Conservation (phyloP, 805 yeast species). For the Cyberlindnera maritima region DNA sequence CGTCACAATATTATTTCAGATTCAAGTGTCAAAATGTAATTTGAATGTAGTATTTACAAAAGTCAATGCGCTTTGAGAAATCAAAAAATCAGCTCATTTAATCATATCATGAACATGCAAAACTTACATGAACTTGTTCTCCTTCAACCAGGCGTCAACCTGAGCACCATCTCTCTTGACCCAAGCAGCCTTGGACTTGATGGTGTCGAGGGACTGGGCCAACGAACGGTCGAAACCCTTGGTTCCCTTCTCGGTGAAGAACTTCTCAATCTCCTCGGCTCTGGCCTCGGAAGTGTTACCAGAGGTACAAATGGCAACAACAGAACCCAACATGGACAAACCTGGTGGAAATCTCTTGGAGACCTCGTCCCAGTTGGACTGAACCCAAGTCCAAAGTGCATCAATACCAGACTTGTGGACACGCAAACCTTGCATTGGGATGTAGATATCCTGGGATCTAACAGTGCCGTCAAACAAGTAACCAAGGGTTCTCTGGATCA, state of each 20-base stretch:
- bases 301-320: constrained; percentile 60
- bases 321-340: constrained; percentile 72
- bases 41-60: too few species aligned
- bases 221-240: constrained; percentile 64
- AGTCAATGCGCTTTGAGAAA: too few species aligned
- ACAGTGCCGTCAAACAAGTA: constrained; percentile 56
- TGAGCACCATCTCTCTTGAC: constrained; percentile 50
- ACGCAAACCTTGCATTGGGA: constrained; percentile 75
- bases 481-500: constrained; percentile 54
- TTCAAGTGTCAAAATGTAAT: too few species aligned
- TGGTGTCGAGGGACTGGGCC: constrained; percentile 62
- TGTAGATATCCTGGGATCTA: constrained; percentile 71
- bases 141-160: constrained; percentile 48
- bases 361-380: constrained; percentile 69
- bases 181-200: constrained; percentile 57
- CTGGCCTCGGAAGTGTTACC: constrained; percentile 59
- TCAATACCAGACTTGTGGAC: constrained; percentile 62
- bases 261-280: constrained; percentile 45
- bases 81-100: too few species aligned
- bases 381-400: constrained; percentile 71
- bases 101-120: too few species aligned
- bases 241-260: constrained; percentile 53
- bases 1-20: too few species aligned
- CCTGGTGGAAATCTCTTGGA: constrained; percentile 74
- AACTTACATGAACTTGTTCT: constrained; percentile 25